Evolutionary conservation across 208 protist genomes (phyloP), one percentile per base, ranked within the genome.

Genomic region (Strigomonas culicis): DNA sequence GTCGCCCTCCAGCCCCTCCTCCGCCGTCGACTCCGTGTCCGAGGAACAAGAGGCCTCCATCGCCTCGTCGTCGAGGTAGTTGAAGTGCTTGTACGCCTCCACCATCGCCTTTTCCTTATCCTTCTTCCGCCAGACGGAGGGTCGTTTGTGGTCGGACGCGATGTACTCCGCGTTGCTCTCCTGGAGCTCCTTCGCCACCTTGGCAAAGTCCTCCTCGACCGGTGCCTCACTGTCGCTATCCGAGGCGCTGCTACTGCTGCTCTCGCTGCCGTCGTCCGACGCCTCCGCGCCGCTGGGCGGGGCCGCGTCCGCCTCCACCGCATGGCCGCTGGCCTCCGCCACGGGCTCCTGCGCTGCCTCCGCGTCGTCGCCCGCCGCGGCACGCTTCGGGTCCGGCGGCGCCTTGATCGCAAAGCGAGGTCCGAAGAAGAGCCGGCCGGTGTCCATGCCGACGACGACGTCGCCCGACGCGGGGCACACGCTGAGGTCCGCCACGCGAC

Each of bases 361-460:
- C n/a, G n/a, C n/a, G n/a, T n/a, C n/a, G n/a, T n/a, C n/a, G n/a
- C n/a, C n/a, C n/a, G n/a, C 22, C 8, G 36, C 44, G 31, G n/a
- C 32, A 32, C 28, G 49, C 25, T 52, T 22, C 22, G 43, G 30
- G 30, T 28, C 44, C 22, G 44, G 17, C 17, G 32, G 62, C 41
- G 53, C 71, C 59, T 68, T 74, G 41, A 63, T 49, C 15, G 67
- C 44, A 4, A 46, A 72, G 44, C 52, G 24, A n/a, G 51, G 66
- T 61, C 90, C 63, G 34, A 85, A 74, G 8, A 79, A 89, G 6
- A 90, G 68, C 0, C 68, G 39, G 21, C 88, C 88, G 50, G 80
- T 69, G 15, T 28, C n/a, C 46, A 90, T 77, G 3, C 80, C 84
- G 24, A 94, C 82, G 7, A 82, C 79, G 2, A 91, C 71, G 59